phyloP scores from a whole-genome alignment of 768 basidiomycete species.

The Russula ochroleuca region DNA sequence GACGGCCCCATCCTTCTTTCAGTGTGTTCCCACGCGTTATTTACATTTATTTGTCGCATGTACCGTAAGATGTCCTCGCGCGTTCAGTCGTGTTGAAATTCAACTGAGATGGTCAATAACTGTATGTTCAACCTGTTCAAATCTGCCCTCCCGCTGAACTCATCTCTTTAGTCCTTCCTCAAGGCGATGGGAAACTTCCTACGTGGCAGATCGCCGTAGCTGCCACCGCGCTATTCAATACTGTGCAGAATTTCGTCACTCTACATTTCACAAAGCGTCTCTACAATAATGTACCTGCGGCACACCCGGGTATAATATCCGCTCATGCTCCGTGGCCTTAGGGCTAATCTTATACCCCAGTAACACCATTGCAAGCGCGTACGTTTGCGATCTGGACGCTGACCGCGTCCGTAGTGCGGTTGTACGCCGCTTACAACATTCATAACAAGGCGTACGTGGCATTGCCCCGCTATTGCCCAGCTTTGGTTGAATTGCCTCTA shows the following conservation, averaged over 20 bases:
- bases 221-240: constrained; percentile 77
- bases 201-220: constrained; percentile 86
- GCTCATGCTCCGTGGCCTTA: not conserved
- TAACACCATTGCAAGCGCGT: constrained; percentile 80
- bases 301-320: constrained; percentile 28
- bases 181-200: constrained; percentile 67
- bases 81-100: not conserved
- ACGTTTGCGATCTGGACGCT: constrained; percentile 93
- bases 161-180: constrained; percentile 51
- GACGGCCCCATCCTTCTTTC: constrained; percentile 13
- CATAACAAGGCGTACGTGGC: constrained; percentile 65
- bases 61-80: not conserved
- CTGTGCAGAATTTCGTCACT: constrained; percentile 74
- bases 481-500: constrained; percentile 13
- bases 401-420: constrained; percentile 74
- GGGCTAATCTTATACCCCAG: constrained; percentile 39
- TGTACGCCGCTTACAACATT: constrained; percentile 89
- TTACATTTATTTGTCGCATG: not conserved
- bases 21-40: constrained; percentile 18
- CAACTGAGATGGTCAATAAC: constrained; percentile 3
- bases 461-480: not conserved
- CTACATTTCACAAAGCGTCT: constrained; percentile 72
- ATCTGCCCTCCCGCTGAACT: not conserved
- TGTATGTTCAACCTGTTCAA: constrained; percentile 2
- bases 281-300: constrained; percentile 48